Evolutionary conservation across 495 filamentous ascomycete genomes (phyloP), one percentile per base, ranked within the genome.

Genomic region (Platismatia glauca): DNA sequence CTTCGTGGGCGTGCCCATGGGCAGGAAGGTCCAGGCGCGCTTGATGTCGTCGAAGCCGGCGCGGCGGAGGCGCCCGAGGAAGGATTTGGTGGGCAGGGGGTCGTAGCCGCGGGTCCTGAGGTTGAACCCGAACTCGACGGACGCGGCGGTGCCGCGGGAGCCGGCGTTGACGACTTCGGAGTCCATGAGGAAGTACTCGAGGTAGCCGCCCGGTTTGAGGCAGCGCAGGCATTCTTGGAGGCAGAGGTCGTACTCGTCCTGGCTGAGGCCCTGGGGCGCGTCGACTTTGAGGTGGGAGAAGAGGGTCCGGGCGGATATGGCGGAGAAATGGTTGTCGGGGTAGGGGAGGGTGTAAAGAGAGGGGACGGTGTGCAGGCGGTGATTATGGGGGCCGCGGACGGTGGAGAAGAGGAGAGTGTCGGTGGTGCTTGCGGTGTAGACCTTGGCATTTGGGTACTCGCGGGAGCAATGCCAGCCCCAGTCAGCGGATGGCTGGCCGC

Each of bases 381-480:
- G 93, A 72, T 98, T 98, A 37, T 82, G 74, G 0, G 95, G 94
- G 18, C 93, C 91, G 44, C 86, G 79, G 61, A 92, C 85, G 62
- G 83, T 85, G 60, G 77, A 79, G 71, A 88, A 86, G 70, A 85
- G 72, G 64, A 88, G 86, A 48, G 77, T 82, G 69, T 88, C 86
- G 65, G 85, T 87, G 33, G 86, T 86, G 53, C 27, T 53, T 20
- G 89, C 90, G 7, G 91, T 97, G 73, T 91, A 94, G 55, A 96
- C 84, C 71, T 88, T 89, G 55, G 87, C 84, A 69, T 91, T 85
- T 16, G 87, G 89, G 71, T 91, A 91, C 69, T 90, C 88, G 37
- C 86, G 78, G 0, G 94, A 91, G 37, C 89, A 85, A 71, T 93
- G 85, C 94, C 94, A 98, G 34, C 88, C 95, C 94, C 94, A 98